Conservation (phyloP, 352 stramenopile genomes). For the Phytopythium ostracodes region DNA sequence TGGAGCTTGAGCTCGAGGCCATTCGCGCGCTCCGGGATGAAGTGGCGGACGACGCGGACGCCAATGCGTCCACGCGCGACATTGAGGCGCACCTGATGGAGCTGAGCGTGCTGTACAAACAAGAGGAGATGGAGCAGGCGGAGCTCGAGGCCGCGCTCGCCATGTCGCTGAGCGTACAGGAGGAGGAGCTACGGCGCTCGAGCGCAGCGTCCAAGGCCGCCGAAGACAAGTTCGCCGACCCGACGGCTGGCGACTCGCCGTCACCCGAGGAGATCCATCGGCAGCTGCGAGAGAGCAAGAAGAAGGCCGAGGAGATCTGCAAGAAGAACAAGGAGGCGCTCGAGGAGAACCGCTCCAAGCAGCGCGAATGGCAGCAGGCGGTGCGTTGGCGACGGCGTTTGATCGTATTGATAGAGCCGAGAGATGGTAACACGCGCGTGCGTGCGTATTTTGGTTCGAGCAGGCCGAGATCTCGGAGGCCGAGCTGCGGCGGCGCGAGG, state of each 20-base stretch:
- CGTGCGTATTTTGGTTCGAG: neutral
- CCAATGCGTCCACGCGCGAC: slow-evolving; percentile 19
- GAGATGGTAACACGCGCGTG: neutral
- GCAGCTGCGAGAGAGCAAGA: slow-evolving; percentile 60
- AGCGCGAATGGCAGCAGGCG: slow-evolving; percentile 59
- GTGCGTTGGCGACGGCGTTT: neutral
- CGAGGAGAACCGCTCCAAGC: slow-evolving; percentile 59
- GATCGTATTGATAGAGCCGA: neutral
- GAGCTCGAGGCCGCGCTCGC: slow-evolving; percentile 75
- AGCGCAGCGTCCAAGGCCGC: slow-evolving; percentile 49
- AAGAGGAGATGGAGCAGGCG: slow-evolving; percentile 84
- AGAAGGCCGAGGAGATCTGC: slow-evolving; percentile 68
- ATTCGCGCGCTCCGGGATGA: slow-evolving; percentile 78
- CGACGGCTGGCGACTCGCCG: slow-evolving; percentile 16
- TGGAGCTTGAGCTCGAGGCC: slow-evolving; percentile 88
- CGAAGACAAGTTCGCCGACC: slow-evolving; percentile 56
- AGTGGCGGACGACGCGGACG: slow-evolving; percentile 24
- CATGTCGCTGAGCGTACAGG: slow-evolving; percentile 71
- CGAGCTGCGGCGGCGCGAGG: slow-evolving; percentile 69
- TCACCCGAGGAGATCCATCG: slow-evolving; percentile 51
- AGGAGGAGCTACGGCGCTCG: slow-evolving; percentile 56
- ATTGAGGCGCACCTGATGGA: slow-evolving; percentile 78
- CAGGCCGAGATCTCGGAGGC: slow-evolving; percentile 62
- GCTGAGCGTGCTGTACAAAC: slow-evolving; percentile 82
- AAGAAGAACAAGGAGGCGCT: slow-evolving; percentile 76